Conservation (phyloP, 176 grass and related monocot species). For the Rhynchospora breviuscula region DNA sequence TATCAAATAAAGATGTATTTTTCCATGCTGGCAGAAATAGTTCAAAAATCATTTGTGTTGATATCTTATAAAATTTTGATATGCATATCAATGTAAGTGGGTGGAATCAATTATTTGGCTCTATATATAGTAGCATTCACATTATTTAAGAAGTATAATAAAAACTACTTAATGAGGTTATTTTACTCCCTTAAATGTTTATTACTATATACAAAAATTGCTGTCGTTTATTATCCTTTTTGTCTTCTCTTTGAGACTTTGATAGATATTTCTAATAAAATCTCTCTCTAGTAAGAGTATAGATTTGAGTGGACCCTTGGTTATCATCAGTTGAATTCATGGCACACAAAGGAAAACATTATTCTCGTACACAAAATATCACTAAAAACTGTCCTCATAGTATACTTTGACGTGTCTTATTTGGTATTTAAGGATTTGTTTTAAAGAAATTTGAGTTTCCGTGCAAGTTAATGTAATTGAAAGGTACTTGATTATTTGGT, state of each 20-base stretch:
- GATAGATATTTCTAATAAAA: background rate
- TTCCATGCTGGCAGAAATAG: no score
- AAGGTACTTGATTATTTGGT: background rate
- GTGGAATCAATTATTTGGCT: background rate
- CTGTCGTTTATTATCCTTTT: background rate
- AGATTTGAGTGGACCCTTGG: background rate
- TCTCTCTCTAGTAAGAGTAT: background rate
- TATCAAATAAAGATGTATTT: no score
- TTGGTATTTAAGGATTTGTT: background rate
- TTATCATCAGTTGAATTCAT: background rate
- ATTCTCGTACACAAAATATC: background rate
- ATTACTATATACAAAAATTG: background rate
- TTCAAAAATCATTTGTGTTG: no score
- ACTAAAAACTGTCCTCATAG: background rate
- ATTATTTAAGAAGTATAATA: background rate
- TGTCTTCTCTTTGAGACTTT: background rate
- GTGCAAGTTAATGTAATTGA: conserved; percentile 2
- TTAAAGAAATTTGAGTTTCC: background rate
- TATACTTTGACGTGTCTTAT: background rate
- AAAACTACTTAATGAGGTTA: background rate
- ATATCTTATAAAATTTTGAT: no score
- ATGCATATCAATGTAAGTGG: no score
- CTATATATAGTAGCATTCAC: background rate
- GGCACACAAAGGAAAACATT: background rate
- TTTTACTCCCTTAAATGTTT: background rate